phyloP scores from a whole-genome alignment of 192 early-diverging fungal species.

The Mortierella claussenii region DNA sequence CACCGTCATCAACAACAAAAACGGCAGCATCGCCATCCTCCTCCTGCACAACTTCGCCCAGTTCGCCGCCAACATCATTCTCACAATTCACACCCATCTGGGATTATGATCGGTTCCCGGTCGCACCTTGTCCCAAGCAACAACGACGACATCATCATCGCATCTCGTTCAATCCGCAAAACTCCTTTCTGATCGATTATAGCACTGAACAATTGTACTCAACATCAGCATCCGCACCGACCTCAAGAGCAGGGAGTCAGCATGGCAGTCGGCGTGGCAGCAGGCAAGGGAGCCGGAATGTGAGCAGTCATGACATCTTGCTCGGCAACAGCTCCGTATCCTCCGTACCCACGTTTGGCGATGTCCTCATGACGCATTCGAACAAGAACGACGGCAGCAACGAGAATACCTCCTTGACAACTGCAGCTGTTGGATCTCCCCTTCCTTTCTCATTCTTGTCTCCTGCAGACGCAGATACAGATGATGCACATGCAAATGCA shows the following conservation, averaged over 20 bases:
- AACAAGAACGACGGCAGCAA: too few relatives aligned
- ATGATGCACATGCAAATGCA: conserved; percentile 10
- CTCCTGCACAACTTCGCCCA: not conserved
- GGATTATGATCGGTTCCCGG: conserved; percentile 36
- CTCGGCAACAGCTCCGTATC: conserved; percentile 3
- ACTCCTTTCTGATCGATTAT: conserved; percentile 22
- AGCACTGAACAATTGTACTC: not conserved
- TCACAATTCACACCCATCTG: conserved; percentile 26
- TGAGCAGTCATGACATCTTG: not conserved
- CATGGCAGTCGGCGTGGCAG: conserved; percentile 10
- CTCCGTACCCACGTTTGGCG: too few relatives aligned
- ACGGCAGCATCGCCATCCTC: not conserved
- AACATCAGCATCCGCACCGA: conserved; percentile 1
- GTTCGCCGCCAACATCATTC: not conserved
- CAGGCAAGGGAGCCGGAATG: conserved; percentile 6
- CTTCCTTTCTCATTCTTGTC: not conserved
- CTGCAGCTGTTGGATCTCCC: conserved; percentile 2
- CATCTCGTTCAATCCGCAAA: conserved; percentile 11
- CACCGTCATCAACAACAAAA: not conserved
- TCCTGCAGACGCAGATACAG: not conserved
- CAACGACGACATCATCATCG: conserved; percentile 4
- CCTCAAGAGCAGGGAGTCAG: not conserved
- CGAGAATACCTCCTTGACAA: not conserved
- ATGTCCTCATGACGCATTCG: too few relatives aligned
- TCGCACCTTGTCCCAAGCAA: conserved; percentile 23